Percentiles rank a stretch among this genome's conserved stretches.
Evolutionary conservation across 2,329 filamentous ascomycete genomes (phyloP).

Genomic region (Pseudogymnoascus sp.): DNA sequence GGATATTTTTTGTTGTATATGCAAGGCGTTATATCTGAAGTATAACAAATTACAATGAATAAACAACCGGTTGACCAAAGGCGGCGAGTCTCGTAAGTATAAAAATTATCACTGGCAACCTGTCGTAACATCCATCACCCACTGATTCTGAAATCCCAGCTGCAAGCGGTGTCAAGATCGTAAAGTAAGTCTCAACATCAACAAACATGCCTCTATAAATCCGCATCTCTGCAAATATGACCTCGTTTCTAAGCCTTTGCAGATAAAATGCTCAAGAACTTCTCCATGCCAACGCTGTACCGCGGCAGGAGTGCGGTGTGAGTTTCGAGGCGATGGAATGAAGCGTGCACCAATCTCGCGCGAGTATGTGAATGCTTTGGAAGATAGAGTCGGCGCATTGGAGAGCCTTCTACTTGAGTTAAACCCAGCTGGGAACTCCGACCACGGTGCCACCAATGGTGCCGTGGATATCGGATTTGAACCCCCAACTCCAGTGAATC

Average conservation of each 20-base stretch:
- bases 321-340: constrained; percentile 15
- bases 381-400: constrained; percentile 12
- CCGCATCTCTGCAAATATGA: not conserved
- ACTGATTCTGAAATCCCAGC: constrained; percentile 2
- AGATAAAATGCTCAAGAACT: constrained; percentile 17
- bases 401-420: constrained; percentile 12
- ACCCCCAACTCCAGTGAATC: not conserved
- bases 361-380: constrained; percentile 15
- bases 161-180: constrained; percentile 17
- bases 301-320: constrained; percentile 14
- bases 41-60: constrained; percentile 1
- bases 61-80: constrained; percentile 1
- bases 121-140: not conserved
- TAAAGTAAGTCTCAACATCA: constrained; percentile 10
- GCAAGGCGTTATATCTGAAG: constrained; percentile 1
- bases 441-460: not conserved
- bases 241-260: not conserved
- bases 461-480: not conserved
- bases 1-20: not conserved
- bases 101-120: not conserved
- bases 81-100: constrained; percentile 5
- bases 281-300: constrained; percentile 14
- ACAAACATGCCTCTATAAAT: not conserved
- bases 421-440: constrained; percentile 2
- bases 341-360: constrained; percentile 16